Evolutionary conservation across 179 eudicot species (phyloP).

Genomic region (Beta lomatogona): DNA sequence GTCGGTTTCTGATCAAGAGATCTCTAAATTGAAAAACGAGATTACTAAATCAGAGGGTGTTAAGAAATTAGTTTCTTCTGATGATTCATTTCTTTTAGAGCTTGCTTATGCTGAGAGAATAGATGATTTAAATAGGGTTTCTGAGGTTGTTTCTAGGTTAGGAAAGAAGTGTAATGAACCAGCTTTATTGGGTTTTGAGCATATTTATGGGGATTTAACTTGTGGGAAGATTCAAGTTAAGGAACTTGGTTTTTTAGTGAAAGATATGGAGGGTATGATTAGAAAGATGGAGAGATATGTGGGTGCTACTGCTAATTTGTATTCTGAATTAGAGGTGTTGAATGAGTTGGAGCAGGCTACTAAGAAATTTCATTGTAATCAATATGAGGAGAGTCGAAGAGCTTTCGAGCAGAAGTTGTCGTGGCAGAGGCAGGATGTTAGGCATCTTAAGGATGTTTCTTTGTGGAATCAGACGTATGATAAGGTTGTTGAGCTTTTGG

Average conservation of each 20-base stretch:
- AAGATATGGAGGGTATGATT: slow-evolving; percentile 84
- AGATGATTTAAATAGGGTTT: slow-evolving; percentile 64
- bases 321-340: slow-evolving; percentile 73
- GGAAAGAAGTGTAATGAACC: slow-evolving; percentile 71
- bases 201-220: slow-evolving; percentile 67
- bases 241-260: slow-evolving; percentile 63
- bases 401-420: slow-evolving; percentile 74
- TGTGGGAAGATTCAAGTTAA: slow-evolving; percentile 54
- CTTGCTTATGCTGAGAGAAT: slow-evolving; percentile 64
- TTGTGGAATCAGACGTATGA: slow-evolving; percentile 84
- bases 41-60: slow-evolving; percentile 67
- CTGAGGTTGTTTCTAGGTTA: slow-evolving; percentile 67
- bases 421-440: slow-evolving; percentile 87
- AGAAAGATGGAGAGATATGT: slow-evolving; percentile 83
- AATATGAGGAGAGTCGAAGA: slow-evolving; percentile 58
- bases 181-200: slow-evolving; percentile 75
- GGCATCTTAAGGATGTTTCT: slow-evolving; percentile 62
- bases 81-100: slow-evolving; percentile 53
- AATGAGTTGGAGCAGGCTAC: slow-evolving; percentile 62
- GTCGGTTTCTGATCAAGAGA: slow-evolving; percentile 52
- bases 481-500: slow-evolving; percentile 71
- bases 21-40: slow-evolving; percentile 49
- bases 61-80: slow-evolving; percentile 50
- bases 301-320: slow-evolving; percentile 56
- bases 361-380: slow-evolving; percentile 62